These are phyloP conservation scores for Aspergillus sp. DNA, from an alignment of 2,329 filamentous ascomycete genomes.

Conservation along the genomic window DNA sequence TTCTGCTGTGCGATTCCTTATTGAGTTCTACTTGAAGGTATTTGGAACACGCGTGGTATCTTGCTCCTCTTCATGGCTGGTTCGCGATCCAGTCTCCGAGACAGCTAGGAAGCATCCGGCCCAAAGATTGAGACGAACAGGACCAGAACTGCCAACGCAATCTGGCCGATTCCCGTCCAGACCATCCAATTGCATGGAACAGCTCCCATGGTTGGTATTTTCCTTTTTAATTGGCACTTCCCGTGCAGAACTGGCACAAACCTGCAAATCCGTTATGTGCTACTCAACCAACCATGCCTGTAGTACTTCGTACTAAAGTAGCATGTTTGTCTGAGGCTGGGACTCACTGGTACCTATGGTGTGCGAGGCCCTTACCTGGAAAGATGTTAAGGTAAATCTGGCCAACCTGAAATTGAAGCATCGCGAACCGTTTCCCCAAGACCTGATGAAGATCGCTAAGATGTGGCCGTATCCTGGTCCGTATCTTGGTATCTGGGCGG, in stretches of 20 bases:
- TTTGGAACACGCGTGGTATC: not conserved
- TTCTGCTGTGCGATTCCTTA: not conserved
- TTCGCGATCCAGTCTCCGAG: not conserved
- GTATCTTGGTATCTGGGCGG: conserved; percentile 7
- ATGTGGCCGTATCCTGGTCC: not conserved
- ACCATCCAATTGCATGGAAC: not conserved
- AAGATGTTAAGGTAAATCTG: not conserved
- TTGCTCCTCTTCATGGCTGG: not conserved
- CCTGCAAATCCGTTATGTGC: not conserved
- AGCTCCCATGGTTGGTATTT: not conserved
- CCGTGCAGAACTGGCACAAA: not conserved
- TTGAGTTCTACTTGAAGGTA: not conserved
- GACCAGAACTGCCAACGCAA: conserved; percentile 3
- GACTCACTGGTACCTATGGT: not conserved
- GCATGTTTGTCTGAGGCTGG: not conserved
- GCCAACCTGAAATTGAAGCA: not conserved
- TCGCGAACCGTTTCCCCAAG: not conserved
- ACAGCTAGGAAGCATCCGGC: not conserved
- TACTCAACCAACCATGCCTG: not conserved
- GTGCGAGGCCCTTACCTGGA: not conserved
- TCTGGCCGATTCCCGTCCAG: not conserved
- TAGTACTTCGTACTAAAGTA: not conserved
- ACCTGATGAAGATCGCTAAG: conserved; percentile 1
- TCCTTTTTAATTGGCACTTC: not conserved
- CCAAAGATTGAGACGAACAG: conserved; percentile 1